Base-by-base conservation (phyloP, 768 basidiomycete species). In the Polyporus arcularius region DNA sequence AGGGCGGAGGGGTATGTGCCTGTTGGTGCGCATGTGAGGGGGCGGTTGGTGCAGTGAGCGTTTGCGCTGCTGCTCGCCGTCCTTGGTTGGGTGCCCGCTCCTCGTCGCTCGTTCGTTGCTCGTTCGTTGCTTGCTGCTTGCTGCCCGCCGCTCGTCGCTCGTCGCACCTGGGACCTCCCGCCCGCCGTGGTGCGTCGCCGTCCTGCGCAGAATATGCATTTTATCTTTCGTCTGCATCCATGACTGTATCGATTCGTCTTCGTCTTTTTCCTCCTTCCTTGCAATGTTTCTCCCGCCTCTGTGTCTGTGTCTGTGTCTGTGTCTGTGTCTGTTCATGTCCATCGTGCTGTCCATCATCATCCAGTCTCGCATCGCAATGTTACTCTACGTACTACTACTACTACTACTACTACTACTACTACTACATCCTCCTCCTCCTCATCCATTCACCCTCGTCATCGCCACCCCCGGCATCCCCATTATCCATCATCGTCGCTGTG, bases 21-120 rank as follows among this genome's bases (percentile, higher is more conserved):
- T 26, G 21, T 26, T 26, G 21, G 21, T 26, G 21, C 21, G 21
- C 21, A 26, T 26, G 43, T 48, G 26, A 53, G 61, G 28, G 52
- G 52, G n/a, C 62, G 57, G 43, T 57, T 63, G 16, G 62, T 63
- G 15, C 62, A 63, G 57, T 63, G 55, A 58, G 53, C 45, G 55
- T 3, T 15, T 38, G 8, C 15, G 21, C 35, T 10, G 6, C 14
- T 43, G 14, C 15, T 1, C 42, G 8, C 15, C 15, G 42, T 43
- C 6, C 15, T 43, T 5, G 15, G 42, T n/a, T n/a, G n/a, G n/a
- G n/a, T n/a, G n/a, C n/a, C n/a, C n/a, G n/a, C n/a, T n/a, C n/a
- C n/a, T 14, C 12, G 42, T 18, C 42, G 18, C 18, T 18, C 12
- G 18, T n/a, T n/a, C n/a, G n/a, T n/a, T n/a, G n/a, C 40, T 16